Evolutionary conservation across 768 basidiomycete species (phyloP).

Genomic region (Suillus luteus): DNA sequence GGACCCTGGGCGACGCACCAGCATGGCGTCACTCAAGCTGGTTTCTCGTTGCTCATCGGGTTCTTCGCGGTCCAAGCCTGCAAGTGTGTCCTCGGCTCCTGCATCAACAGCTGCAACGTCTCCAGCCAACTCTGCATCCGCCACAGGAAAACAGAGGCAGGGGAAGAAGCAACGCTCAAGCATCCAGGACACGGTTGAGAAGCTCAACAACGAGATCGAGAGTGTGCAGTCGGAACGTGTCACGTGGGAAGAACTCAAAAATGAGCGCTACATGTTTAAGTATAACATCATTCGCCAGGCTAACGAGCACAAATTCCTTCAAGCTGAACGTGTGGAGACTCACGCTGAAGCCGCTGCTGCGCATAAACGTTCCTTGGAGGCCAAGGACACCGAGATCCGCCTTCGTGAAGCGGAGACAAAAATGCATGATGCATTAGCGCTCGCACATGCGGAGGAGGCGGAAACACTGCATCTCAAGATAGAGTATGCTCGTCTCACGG

Average conservation of each 20-base stretch:
- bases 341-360: not conserved
- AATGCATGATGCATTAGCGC: not conserved
- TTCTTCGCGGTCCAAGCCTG: not conserved
- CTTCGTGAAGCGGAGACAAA: not conserved
- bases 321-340: not conserved
- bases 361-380: not conserved
- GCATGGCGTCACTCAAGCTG: too few species aligned
- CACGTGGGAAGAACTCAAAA: not conserved
- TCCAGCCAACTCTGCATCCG: not conserved
- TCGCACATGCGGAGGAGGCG: not conserved
- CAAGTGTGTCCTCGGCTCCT: not conserved
- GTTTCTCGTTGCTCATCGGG: not conserved
- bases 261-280: not conserved
- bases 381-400: not conserved
- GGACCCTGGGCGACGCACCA: too few species aligned
- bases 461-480: not conserved
- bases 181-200: not conserved
- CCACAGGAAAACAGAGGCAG: not conserved
- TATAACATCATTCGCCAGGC: not conserved
- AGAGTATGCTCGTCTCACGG: not conserved
- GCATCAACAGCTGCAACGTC: not conserved
- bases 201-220: not conserved
- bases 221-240: not conserved
- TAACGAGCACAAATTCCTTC: not conserved
- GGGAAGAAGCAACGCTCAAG: not conserved